Conservation (phyloP, 352 stramenopile species). For the Phytopythium chamaehyphon region DNA sequence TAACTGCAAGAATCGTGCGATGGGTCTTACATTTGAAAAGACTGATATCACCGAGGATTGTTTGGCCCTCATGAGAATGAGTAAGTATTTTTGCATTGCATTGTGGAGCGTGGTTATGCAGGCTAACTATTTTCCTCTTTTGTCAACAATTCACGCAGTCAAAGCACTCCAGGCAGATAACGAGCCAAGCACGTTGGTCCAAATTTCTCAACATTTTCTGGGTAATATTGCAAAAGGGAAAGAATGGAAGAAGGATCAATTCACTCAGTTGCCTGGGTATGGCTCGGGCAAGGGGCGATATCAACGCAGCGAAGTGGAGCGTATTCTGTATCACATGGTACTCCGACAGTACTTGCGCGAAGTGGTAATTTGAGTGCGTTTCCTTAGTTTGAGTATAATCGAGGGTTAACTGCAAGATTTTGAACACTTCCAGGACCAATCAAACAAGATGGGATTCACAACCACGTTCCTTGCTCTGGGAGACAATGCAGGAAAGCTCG, state of each 20-base stretch:
- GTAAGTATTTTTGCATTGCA: too few species aligned
- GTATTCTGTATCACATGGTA: constrained; percentile 87
- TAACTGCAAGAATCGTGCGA: constrained; percentile 82
- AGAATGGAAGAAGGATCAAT: constrained; percentile 67
- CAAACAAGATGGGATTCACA: constrained; percentile 78
- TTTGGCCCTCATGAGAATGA: constrained; percentile 45
- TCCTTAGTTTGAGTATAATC: background rate
- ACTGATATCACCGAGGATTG: constrained; percentile 78
- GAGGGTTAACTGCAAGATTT: background rate
- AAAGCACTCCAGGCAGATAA: constrained; percentile 59
- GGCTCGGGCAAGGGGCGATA: constrained; percentile 71
- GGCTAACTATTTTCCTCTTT: too few species aligned
- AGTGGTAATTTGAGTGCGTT: constrained; percentile 30
- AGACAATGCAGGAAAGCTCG: constrained; percentile 42
- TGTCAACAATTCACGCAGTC: constrained; percentile 33
- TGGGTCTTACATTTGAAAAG: constrained; percentile 66
- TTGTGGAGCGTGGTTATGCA: too few species aligned
- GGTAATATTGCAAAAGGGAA: constrained; percentile 60
- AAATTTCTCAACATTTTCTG: constrained; percentile 73
- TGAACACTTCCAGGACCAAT: constrained; percentile 48
- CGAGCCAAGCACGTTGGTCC: constrained; percentile 63
- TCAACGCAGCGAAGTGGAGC: constrained; percentile 72
- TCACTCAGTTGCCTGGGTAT: constrained; percentile 52
- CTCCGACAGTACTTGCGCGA: constrained; percentile 79
- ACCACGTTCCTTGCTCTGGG: constrained; percentile 75